Percentiles rank a stretch among this genome's conserved stretches.
phyloP scores from a whole-genome alignment of 2,329 filamentous ascomycete genomes.

The Exophiala bonariae region DNA sequence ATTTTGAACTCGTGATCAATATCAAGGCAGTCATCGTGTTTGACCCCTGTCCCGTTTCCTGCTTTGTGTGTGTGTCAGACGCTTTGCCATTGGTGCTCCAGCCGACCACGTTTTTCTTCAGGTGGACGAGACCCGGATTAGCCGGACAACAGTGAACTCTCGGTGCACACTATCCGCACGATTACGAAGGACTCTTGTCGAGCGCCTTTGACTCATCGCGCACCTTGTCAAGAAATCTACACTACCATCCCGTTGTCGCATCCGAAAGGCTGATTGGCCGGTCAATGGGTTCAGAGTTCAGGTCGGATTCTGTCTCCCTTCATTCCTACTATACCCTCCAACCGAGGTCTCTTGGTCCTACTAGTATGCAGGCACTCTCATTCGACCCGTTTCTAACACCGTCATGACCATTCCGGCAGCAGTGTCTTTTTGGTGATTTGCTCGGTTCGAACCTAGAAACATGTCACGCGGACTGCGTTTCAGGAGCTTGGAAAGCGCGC shows the following conservation, averaged over 20 bases:
- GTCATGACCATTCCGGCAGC: too few relatives aligned
- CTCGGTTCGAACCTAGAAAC: conserved; percentile 6
- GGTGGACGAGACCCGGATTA: background rate
- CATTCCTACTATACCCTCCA: too few relatives aligned
- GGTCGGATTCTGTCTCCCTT: too few relatives aligned
- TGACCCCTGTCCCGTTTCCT: conserved; percentile 5
- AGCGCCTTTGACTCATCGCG: background rate
- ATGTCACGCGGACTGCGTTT: conserved; percentile 22
- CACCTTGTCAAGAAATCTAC: too few relatives aligned
- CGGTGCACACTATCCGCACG: background rate
- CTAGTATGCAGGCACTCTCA: too few relatives aligned
- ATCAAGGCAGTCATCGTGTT: conserved; percentile 1
- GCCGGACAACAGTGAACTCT: background rate
- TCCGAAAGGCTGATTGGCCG: too few relatives aligned
- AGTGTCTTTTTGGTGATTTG: conserved; percentile 14
- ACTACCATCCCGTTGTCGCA: background rate
- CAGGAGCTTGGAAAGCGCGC: conserved; percentile 16
- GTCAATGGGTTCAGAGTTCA: too few relatives aligned
- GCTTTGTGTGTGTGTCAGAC: conserved; percentile 12
- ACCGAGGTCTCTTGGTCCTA: too few relatives aligned
- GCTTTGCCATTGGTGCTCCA: conserved; percentile 13
- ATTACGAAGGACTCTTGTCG: background rate
- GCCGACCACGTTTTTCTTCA: conserved; percentile 6
- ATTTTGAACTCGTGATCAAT: conserved; percentile 21
- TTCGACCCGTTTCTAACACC: too few relatives aligned